phyloP scores from a whole-genome alignment of 2,329 filamentous ascomycete genomes.

The Aureobasidium lini region DNA sequence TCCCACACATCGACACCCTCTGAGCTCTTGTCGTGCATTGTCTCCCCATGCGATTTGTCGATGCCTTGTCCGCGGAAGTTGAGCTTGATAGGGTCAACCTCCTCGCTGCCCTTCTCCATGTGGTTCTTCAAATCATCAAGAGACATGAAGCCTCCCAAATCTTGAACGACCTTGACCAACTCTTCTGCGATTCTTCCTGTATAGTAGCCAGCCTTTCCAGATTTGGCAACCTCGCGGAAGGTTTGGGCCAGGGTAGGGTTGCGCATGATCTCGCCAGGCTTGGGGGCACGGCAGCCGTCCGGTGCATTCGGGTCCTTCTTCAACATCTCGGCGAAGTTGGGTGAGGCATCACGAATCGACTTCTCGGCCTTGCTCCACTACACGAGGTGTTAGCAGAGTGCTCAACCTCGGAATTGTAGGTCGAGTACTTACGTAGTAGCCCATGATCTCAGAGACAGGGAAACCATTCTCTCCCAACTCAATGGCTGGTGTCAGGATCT shows the following conservation, averaged over 20 bases:
- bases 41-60: slow-evolving; percentile 37
- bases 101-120: slow-evolving; percentile 62
- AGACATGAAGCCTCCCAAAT: slow-evolving; percentile 69
- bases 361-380: slow-evolving; percentile 67
- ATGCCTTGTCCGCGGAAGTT: slow-evolving; percentile 63
- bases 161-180: slow-evolving; percentile 67
- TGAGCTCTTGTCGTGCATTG: slow-evolving; percentile 36
- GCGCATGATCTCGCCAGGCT: slow-evolving; percentile 78
- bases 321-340: slow-evolving; percentile 80
- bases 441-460: slow-evolving; percentile 74
- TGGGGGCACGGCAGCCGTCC: slow-evolving; percentile 66
- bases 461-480: slow-evolving; percentile 82
- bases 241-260: slow-evolving; percentile 75
- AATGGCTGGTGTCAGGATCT: slow-evolving; percentile 77
- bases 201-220: slow-evolving; percentile 91
- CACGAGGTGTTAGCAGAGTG: slow-evolving; percentile 2
- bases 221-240: slow-evolving; percentile 66
- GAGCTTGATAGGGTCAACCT: slow-evolving; percentile 78
- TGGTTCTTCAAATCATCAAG: slow-evolving; percentile 77
- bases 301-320: slow-evolving; percentile 63
- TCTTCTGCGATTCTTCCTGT: slow-evolving; percentile 73
- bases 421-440: slow-evolving; percentile 54
- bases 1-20: slow-evolving; percentile 81
- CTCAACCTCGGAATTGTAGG: not conserved
- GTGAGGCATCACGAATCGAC: slow-evolving; percentile 63